Evolutionary conservation across 176 grass and related monocot genomes (phyloP), one percentile per base, ranked within the genome.

Genomic region (Avena atlantica): DNA sequence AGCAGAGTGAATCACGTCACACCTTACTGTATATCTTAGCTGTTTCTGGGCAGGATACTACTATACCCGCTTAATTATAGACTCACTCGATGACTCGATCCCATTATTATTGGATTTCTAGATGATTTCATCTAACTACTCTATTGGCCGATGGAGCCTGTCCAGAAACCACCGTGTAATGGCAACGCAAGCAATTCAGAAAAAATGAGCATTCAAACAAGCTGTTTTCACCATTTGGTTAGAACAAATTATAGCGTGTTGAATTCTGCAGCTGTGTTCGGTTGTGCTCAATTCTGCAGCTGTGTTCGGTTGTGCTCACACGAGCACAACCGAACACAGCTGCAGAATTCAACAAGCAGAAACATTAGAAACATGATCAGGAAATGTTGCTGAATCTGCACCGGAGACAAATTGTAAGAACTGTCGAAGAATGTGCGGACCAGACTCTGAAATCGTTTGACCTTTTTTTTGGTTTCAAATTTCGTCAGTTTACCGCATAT

Each of bases 1-100:
- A 81, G 51, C 45, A n/a, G 68, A 57, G 49, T 50, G 29, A 21
- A 83, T 48, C 31, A 34, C 48, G n/a, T 48, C 79, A 83, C 48
- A 59, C 17, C 72, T 61, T 79, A 15, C 53, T 29, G 49, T 25
- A 34, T 34, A 34, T 63, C n/a, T 50, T 49, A 60, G 61, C 12
- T 88, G 59, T 88, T 67, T 47, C 56, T 65, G 15, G 15, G 55
- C 58, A 81, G 9, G 24, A 27, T 17, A 24, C 70, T 44, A 40
- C 60, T 48, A 5, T n/a, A 34, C 31, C 21, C n/a, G 21, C 40
- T 83, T 59, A 77, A 83, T 12, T 21, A 60, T 44, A 34, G 31
- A 34, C 31, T 34, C 31, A 34, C 31, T 2, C 31, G 31, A 34
- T 24, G 53, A 59, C 27, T 72, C 27, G 50, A 10, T 34, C 68